phyloP scores from a whole-genome alignment of 2,329 filamentous ascomycete genomes.

The Esteya vermicola region DNA sequence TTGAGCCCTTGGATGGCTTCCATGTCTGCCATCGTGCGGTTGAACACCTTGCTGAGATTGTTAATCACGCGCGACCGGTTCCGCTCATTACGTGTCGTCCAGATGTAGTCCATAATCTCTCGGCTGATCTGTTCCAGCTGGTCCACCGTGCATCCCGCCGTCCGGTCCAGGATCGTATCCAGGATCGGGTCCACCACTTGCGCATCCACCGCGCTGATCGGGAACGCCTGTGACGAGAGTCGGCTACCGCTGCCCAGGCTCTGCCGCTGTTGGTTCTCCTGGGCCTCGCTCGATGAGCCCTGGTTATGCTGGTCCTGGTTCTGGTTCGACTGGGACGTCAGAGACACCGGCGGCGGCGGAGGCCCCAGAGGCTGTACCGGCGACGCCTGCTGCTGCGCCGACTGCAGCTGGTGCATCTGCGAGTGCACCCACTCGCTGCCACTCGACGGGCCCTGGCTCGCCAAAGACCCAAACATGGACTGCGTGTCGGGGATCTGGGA shows the following conservation, averaged over 20 bases:
- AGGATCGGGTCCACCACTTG: conserved; percentile 47
- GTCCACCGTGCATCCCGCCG: conserved; percentile 72
- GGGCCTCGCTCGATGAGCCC: no score
- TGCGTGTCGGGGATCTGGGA: conserved; percentile 42
- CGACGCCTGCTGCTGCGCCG: conserved; percentile 11
- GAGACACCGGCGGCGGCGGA: conserved; percentile 13
- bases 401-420: conserved; percentile 40
- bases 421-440: conserved; percentile 46
- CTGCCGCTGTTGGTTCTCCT: conserved; percentile 13
- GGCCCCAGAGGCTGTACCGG: conserved; percentile 6
- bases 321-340: no score
- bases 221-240: conserved; percentile 28
- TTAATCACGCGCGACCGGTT: conserved; percentile 58
- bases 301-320: conserved; percentile 15
- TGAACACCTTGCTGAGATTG: conserved; percentile 53
- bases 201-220: conserved; percentile 29
- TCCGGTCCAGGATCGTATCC: conserved; percentile 47
- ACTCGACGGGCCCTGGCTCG: conserved; percentile 25
- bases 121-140: conserved; percentile 91
- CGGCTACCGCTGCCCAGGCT: conserved; percentile 17
- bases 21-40: conserved; percentile 58
- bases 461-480: conserved; percentile 16
- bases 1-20: conserved; percentile 33
- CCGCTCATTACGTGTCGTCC: conserved; percentile 66
- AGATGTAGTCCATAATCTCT: conserved; percentile 79